Percentiles rank a stretch among this genome's conserved stretches.
Conservation (phyloP, 2,329 filamentous ascomycete species). For the Pezicula radicicola region DNA sequence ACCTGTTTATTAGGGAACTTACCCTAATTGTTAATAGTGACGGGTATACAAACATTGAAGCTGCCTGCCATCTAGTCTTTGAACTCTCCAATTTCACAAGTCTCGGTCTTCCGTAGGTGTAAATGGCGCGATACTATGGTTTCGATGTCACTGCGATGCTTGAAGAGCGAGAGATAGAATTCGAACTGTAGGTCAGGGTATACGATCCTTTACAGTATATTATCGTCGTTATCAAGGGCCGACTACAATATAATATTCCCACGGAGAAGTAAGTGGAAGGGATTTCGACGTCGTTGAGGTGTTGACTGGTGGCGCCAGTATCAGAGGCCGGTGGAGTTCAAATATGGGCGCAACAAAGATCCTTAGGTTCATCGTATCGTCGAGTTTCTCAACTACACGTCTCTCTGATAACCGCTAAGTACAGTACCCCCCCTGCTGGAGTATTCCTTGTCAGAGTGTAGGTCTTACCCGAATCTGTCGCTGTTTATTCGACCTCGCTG, state of each 20-base stretch:
- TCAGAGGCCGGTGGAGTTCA: too few relatives aligned
- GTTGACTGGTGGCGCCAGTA: too few relatives aligned
- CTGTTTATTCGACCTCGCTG: too few relatives aligned
- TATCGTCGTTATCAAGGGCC: not conserved
- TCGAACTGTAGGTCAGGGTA: not conserved
- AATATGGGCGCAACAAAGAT: too few relatives aligned
- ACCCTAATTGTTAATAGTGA: constrained; percentile 8
- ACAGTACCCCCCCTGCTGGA: too few relatives aligned
- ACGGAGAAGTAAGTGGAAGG: not conserved
- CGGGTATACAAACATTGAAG: constrained; percentile 32
- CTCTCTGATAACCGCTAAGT: too few relatives aligned
- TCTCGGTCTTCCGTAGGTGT: not conserved
- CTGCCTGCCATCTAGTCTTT: constrained; percentile 27
- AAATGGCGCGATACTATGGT: constrained; percentile 3
- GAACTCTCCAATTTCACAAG: constrained; percentile 13
- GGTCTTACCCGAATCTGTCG: too few relatives aligned
- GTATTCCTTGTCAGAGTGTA: too few relatives aligned
- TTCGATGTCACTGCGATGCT: not conserved
- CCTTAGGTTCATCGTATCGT: too few relatives aligned
- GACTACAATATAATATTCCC: not conserved
- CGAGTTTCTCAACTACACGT: too few relatives aligned
- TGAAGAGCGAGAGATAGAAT: not conserved
- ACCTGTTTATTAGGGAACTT: constrained; percentile 3
- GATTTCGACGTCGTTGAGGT: not conserved
- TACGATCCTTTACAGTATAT: not conserved